Conservation (phyloP, 2,329 filamentous ascomycete species). For the Berkeleyomyces rouxiae region DNA sequence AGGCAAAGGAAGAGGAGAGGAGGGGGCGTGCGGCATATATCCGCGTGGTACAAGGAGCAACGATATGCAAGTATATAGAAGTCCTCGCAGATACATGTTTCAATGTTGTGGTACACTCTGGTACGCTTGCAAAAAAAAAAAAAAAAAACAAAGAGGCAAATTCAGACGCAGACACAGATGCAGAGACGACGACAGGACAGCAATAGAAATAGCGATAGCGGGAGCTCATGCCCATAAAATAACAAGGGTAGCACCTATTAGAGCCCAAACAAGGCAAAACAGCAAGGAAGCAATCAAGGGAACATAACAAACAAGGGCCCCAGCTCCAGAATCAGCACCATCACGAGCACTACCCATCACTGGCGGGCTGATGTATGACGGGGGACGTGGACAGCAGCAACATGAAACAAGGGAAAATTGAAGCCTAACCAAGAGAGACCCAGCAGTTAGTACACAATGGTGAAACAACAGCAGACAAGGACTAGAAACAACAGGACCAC, state of each 20-base stretch:
- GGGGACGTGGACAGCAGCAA: not conserved
- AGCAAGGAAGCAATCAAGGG: not conserved
- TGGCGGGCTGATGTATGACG: not conserved
- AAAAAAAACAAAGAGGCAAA: too few relatives aligned
- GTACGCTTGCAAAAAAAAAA: too few relatives aligned
- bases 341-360: too few relatives aligned
- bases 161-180: not conserved
- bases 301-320: not conserved
- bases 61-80: too few relatives aligned
- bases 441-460: not conserved
- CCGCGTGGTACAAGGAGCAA: too few relatives aligned
- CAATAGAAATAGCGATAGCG: not conserved
- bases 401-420: not conserved
- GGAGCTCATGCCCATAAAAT: not conserved
- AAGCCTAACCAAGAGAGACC: not conserved
- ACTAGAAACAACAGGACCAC: not conserved
- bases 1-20: too few relatives aligned
- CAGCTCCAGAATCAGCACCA: not conserved
- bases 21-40: too few relatives aligned
- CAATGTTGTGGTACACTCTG: too few relatives aligned
- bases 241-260: not conserved
- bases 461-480: constrained; percentile 1
- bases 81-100: too few relatives aligned
- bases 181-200: not conserved
- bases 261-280: not conserved